Evolutionary conservation across 129 eudicot genomes (phyloP), one percentile per base, ranked within the genome.

Genomic region (Apium graveolens): DNA sequence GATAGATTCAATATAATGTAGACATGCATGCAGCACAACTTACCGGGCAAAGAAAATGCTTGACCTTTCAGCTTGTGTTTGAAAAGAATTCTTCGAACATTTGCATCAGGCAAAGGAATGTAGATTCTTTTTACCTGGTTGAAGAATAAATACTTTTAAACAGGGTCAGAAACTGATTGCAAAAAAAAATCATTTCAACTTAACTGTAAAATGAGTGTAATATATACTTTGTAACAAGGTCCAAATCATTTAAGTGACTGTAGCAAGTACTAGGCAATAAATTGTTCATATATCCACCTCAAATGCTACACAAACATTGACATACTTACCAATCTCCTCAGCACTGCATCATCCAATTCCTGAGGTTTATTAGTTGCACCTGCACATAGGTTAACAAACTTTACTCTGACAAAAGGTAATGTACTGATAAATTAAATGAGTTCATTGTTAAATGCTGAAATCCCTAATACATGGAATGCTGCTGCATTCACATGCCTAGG

Each of bases 311-410:
- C 24, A 68, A 76, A 77, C 80, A 78, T 39, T 74, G 76, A 53
- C 14, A 84, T 11, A 80, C 97, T 87, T 31, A 96, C 99, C 97
- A 96, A 83, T 89, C 99, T 87, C 84, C 99, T 89, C 74, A 96
- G 89, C 73, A 96, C 99, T 27, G 99, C 99, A 85, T 96, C 99
- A 77, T 96, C 99, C 79, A 96, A 86, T 71, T 96, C 99, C 82
- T 96, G 96, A 69, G 99, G 99, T 86, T 96, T 96, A 85, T 96
- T 96, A 3, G 99, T 96, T 39, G 99, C 99, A 86, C 99, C 99
- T 96, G 89, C 84, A 85, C 76, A 70, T 75, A 85, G 53, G 83
- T 43, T 24, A 66, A 32, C 39, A 66, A 29, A 32, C 24, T 0
- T 31, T 31, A 14, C 14, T 3, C 4, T 7, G 39, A 14, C 39